Evolutionary conservation across 2,329 filamentous ascomycete species (phyloP), one percentile per base, ranked within the genome.

Genomic region (Botrytis hyacinthi): DNA sequence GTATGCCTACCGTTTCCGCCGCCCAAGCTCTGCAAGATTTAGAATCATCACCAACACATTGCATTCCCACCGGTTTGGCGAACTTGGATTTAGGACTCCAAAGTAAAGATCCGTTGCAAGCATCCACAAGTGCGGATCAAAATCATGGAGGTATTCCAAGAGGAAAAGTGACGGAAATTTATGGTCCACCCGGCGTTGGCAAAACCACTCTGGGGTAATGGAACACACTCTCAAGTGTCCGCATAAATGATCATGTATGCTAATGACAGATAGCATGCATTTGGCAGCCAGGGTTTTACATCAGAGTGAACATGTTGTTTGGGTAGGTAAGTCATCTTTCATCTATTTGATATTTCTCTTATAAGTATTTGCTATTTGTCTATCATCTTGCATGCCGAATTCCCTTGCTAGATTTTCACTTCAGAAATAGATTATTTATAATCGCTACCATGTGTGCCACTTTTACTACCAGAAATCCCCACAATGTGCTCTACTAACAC

Each of bases 161-260:
- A 73, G 93, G 94, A 22, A 92, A 94, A 81, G 86, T 97, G 60
- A 93, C 92, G 5, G 95, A 98, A 82, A 84, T 97, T 68, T 97
- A 93, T 88, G 95, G 95, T 0, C 94, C 95, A 18, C 92, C 93
- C 14, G 95, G 94, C 2, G 89, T 89, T 40, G 95, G 95, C 44
- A 98, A 97, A 85, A 97, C 94, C 6, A 87, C 91, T 20, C 84
- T 98, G 78, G 92, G 91, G 76, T 76, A 59, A 73, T 74, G 76
- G 44, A 22, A 44, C 69, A 18, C 12, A 57, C 26, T 63, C 37
- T 65, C 37, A 46, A 37, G 44, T 10, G 46, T 54, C 12, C 51
- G 42, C 67, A 20, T 20, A 14, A 26, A 46, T 18, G 29, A 6
- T 20, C n/a, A 37, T 40, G 4, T 20, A 48, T 63, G 73, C 75